Evolutionary conservation across 2,329 filamentous ascomycete genomes (phyloP).

Genomic region (Cladosporium sp.): DNA sequence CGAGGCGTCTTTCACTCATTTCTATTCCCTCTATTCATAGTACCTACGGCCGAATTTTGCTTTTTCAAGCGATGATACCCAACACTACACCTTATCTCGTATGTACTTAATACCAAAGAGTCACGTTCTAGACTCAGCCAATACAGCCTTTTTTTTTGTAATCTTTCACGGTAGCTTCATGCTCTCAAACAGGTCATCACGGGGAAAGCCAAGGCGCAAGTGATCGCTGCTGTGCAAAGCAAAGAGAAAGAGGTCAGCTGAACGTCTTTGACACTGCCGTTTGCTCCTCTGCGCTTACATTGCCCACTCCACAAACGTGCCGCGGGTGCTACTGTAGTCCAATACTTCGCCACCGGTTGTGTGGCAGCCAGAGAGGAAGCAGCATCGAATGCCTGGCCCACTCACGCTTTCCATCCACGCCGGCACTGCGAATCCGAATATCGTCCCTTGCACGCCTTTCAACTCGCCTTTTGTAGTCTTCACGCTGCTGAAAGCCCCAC

Average conservation of each 20-base stretch:
- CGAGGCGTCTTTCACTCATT: neutral
- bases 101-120: slow-evolving; percentile 8
- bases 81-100: slow-evolving; percentile 13
- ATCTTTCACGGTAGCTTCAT: neutral
- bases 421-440: slow-evolving; percentile 15
- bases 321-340: slow-evolving; percentile 6
- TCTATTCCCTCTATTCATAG: slow-evolving; percentile 4
- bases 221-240: neutral
- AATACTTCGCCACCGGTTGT: slow-evolving; percentile 4
- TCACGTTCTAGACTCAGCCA: neutral
- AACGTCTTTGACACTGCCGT: no score
- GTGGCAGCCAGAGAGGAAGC: slow-evolving; percentile 8
- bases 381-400: slow-evolving; percentile 6
- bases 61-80: slow-evolving; percentile 19
- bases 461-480: slow-evolving; percentile 7
- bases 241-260: neutral
- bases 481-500: slow-evolving; percentile 12
- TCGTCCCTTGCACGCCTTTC: slow-evolving; percentile 7
- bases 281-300: neutral
- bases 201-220: slow-evolving; percentile 1
- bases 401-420: slow-evolving; percentile 12
- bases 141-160: neutral
- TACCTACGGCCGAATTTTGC: slow-evolving; percentile 17
- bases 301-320: slow-evolving; percentile 13
- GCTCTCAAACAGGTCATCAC: slow-evolving; percentile 5